Base-by-base conservation (phyloP, 2,329 filamentous ascomycete genomes). In the Hymenoscyphus repandus region DNA sequence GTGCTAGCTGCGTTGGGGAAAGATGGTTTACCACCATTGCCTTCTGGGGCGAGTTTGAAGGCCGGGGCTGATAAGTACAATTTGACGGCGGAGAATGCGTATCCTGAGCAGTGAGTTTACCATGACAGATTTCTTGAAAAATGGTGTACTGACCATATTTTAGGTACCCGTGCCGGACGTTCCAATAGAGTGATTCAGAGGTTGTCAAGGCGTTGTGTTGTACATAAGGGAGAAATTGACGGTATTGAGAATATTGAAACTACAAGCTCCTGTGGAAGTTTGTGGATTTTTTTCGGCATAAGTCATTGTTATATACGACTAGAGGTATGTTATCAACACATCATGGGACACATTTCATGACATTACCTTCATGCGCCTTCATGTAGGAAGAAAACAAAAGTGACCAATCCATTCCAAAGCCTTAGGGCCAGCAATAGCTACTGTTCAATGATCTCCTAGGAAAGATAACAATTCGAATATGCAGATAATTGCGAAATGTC, bases 1-100 rank as follows among this genome's bases (percentile, higher is more conserved):
- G 71, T 68, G 34, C 71, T 76, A 62, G 74, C 75, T 58, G 80
- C 91, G 50, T 69, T 96, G 56, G 83, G 88, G 46, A 77, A 86
- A 40, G 77, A 86, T 62, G 91, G 92, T 1, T 70, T 99, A 70
- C 93, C 93, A 51, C 93, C 93, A n/a, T 72, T 87, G 64, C 93
- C 92, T 13, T 83, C 83, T 63, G 85, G 88, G 59, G 62, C 76
- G 52, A 69, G 70, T 58, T 69, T 42, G 72, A 69, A 41, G 76
- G 77, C 39, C 67, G 74, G 55, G 81, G 82, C 73, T 76, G 83
- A 90, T 69, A 81, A 85, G 70, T 83, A 95, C 63, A 71, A 72
- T 56, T 65, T 88, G 63, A 71, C 75, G 32, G 72, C 74, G 63
- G 83, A 91, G 65, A 79, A 86, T 64, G 78, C 85, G 53, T 96